phyloP scores from a whole-genome alignment of 169 alveolate species.

The Babesia gibsoni region DNA sequence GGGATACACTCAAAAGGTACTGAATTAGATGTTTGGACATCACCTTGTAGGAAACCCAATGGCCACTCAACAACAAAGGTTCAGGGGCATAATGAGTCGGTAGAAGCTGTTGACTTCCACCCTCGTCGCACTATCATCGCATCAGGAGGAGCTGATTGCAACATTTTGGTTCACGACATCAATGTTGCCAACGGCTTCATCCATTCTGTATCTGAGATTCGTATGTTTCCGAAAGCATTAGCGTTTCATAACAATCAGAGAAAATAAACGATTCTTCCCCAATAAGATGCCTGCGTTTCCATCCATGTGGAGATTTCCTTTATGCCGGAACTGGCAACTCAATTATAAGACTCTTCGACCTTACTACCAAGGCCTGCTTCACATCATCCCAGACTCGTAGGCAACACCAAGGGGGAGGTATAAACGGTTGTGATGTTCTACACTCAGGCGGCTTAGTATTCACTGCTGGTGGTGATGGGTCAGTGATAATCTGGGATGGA shows the following conservation, averaged over 20 bases:
- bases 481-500: conserved; percentile 71
- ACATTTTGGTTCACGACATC: conserved; percentile 60
- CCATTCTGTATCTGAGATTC: conserved; percentile 41
- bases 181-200: conserved; percentile 48
- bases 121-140: conserved; percentile 66
- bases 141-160: conserved; percentile 72
- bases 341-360: conserved; percentile 65
- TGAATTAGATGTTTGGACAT: background rate
- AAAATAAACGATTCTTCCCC: conserved; percentile 15
- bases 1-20: conserved; percentile 23
- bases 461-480: conserved; percentile 67
- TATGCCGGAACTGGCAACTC: conserved; percentile 70
- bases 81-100: conserved; percentile 51
- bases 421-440: conserved; percentile 55
- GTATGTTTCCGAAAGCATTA: conserved; percentile 14
- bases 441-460: conserved; percentile 40
- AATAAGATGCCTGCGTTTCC: conserved; percentile 65
- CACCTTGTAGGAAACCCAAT: conserved; percentile 48
- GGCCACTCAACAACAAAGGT: conserved; percentile 30
- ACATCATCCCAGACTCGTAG: conserved; percentile 38
- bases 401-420: conserved; percentile 66
- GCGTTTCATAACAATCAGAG: conserved; percentile 5
- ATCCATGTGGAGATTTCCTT: conserved; percentile 78
- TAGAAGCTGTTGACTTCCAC: conserved; percentile 60
- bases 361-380: conserved; percentile 65